A percentile compares a stretch with the other conserved stretches of the same genome.
Evolutionary conservation across 2,329 filamentous ascomycete species (phyloP).

Genomic region (Fusarium sp.): DNA sequence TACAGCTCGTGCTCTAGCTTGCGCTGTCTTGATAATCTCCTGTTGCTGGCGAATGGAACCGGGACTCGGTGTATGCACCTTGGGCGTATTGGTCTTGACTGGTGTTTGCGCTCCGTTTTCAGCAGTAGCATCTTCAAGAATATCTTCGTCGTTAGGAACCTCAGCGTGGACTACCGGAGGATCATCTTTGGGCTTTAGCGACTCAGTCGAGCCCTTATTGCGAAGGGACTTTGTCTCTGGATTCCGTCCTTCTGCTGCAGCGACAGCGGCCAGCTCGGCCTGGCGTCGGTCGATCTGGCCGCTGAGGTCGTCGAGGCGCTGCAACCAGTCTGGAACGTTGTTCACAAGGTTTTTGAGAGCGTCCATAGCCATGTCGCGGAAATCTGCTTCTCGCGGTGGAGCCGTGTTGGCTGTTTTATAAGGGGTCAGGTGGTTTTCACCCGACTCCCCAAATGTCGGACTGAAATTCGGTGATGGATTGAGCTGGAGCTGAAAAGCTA

Average conservation of each 20-base stretch:
- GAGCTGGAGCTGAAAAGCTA: constrained; percentile 6
- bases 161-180: constrained; percentile 40
- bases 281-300: constrained; percentile 71
- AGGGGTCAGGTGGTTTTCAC: constrained; percentile 49
- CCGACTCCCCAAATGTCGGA: constrained; percentile 46
- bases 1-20: constrained; percentile 56
- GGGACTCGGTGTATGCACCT: constrained; percentile 39
- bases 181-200: constrained; percentile 62
- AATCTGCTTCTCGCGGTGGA: constrained; percentile 45
- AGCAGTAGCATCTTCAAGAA: constrained; percentile 36
- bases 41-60: constrained; percentile 53
- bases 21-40: constrained; percentile 59
- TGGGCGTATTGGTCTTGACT: constrained; percentile 45
- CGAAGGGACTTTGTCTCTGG: constrained; percentile 57
- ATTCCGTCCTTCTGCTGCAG: constrained; percentile 44
- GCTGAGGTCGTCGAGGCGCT: constrained; percentile 69
- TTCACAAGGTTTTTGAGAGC: constrained; percentile 65
- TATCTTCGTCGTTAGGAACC: constrained; percentile 20
- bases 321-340: constrained; percentile 71
- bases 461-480: constrained; percentile 10
- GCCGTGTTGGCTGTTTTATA: constrained; percentile 46
- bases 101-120: constrained; percentile 23
- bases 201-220: constrained; percentile 66
- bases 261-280: constrained; percentile 66
- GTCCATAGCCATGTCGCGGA: constrained; percentile 62